Evolutionary conservation across 2,329 filamentous ascomycete genomes (phyloP), one percentile per base, ranked within the genome.

Genomic region (Atkinsonella hypoxylon): DNA sequence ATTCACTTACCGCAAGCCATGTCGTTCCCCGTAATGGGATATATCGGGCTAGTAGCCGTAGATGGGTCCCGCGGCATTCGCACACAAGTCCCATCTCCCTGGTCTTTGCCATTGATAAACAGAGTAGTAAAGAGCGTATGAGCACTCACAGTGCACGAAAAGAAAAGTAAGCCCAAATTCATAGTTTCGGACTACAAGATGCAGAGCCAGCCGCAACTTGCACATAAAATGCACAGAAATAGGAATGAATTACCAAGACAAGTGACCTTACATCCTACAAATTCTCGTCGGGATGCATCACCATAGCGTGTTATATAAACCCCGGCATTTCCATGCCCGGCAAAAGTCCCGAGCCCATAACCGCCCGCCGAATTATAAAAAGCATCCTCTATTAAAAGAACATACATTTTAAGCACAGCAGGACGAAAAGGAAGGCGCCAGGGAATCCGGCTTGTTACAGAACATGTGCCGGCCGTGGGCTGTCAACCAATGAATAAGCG

Each of bases 71-170:
- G 70, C 49, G 78, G 78, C 77, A 85, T 84, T 41, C 85, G 81
- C 47, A 89, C 75, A 59, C 83, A 88, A 26, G 81, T 83, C 31
- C 79, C 85, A 60, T 86, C 81, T 54, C 85, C 85, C 65, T 88
- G 81, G 58, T 77, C 74, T 45, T 74, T 66, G 53, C 76, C 76
- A 58, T 85, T 71, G 57, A 87, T 66, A 56, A 76, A 82, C 46
- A 86, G 68, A 4, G 77, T 83, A 1, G 81, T 82, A 61, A 86
- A 78, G 46, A 78, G 63, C 6, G 81, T 84, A 60, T 87, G 82
- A 41, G 77, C 78, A 45, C 61, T 63, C 20, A 65, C 66, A n/a
- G 62, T 54, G 13, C 64, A 59, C 48, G 67, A 67, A 49, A 76
- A 54, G 49, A 62, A 65, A 45, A 71, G 55, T 11, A 63, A 52